phyloP scores from a whole-genome alignment of 2,329 filamentous ascomycete genomes.

The Helminthosporium solani region DNA sequence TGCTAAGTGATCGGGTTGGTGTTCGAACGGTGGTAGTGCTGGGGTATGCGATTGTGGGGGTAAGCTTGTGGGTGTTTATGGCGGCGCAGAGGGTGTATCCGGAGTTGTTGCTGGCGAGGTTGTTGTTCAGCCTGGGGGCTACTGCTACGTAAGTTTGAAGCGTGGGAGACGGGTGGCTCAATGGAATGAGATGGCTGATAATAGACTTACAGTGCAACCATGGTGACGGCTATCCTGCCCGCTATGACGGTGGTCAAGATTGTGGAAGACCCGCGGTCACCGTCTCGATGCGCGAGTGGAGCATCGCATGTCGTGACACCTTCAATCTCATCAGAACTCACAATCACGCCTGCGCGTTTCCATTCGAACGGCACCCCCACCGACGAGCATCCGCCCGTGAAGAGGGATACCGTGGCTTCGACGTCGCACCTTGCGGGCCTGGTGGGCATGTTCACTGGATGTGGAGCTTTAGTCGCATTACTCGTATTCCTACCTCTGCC shows the following conservation, averaged over 20 bases:
- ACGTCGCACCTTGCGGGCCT: conserved; percentile 75
- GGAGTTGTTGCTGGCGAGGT: conserved; percentile 76
- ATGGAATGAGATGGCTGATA: conserved; percentile 9
- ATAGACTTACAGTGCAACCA: conserved; percentile 61
- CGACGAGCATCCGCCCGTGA: conserved; percentile 8
- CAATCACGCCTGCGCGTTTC: conserved; percentile 66
- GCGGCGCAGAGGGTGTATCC: conserved; percentile 87
- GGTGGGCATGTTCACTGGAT: conserved; percentile 89
- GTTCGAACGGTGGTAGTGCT: conserved; percentile 65
- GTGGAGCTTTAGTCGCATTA: conserved; percentile 84
- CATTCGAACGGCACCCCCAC: conserved; percentile 32
- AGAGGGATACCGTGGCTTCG: conserved; percentile 39
- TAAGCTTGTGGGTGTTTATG: conserved; percentile 77
- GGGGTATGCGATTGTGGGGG: conserved; percentile 79
- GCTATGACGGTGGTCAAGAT: conserved; percentile 54
- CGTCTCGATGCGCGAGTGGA: conserved; percentile 34
- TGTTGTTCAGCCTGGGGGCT: conserved; percentile 87
- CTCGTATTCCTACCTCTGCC: conserved; percentile 83
- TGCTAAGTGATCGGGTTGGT: conserved; percentile 73
- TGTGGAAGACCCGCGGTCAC: conserved; percentile 28
- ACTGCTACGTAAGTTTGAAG: conserved; percentile 67
- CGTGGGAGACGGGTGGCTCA: neutral
- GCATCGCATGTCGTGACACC: conserved; percentile 61
- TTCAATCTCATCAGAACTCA: conserved; percentile 71
- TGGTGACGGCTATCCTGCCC: conserved; percentile 95